Evolutionary conservation across 768 basidiomycete genomes (phyloP), one percentile per base, ranked within the genome.

Genomic region (Suillus weaverae): DNA sequence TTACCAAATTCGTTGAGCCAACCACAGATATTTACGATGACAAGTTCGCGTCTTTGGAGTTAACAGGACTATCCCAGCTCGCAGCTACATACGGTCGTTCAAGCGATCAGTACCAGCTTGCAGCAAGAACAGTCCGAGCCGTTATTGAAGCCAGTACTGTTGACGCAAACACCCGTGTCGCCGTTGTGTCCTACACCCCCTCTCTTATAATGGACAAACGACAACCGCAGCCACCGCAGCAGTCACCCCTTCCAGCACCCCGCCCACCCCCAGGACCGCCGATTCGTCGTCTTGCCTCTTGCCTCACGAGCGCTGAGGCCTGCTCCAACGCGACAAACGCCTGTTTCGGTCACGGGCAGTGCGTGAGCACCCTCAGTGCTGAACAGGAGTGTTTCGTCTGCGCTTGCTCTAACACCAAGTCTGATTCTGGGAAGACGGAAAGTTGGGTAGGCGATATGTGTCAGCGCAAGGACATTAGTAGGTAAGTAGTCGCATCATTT

Each of bases 401-500:
- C 65, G 72, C 77, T 4, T 86, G 84, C 66, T 61, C 66, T 1
- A 79, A 76, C 33, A 88, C 86, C 11, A 83, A 82, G 55, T 78
- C 83, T 62, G 81, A 81, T 11, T 75, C 80, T 32, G 83, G 86
- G n/a, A 73, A 86, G 73, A 86, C 82, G 4, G 84, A 88, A 66
- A 77, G 75, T 38, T 95, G 93, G 92, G 92, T 84, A 1, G 93
- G 93, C 5, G 82, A 84, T 61, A 84, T 81, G 67, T 95, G 93
- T 68, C 87, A 94, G 80, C 84, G 87, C 67, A 87, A 86, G 76
- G 93, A 95, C 71, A 78, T 94, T 56, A 93, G 90, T 81, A 86
- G 85, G 92, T 92, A 71, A 66, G 90, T 86, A 39, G 2, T n/a
- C 44, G 18, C 10, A 9, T n/a, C 30, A 30, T 59, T 63, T 36